A percentile compares a stretch with the other conserved stretches of the same genome.
These are phyloP conservation scores for Vitis amurensis DNA, from an alignment of 164 flowering plant genomes.

Conservation along the genomic window DNA sequence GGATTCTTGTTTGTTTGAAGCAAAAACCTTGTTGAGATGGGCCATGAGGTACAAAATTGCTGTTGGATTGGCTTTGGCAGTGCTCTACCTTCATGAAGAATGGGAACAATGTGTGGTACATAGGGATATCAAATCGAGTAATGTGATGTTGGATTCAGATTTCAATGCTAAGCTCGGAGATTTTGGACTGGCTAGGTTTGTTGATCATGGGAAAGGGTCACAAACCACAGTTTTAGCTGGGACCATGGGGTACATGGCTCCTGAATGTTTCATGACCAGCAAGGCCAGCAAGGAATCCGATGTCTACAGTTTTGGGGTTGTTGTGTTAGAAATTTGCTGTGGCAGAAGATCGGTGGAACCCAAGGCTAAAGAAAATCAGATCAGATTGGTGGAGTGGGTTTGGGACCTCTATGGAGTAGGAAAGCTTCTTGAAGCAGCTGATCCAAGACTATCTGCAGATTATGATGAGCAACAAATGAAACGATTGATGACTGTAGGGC, in stretches of 20 bases:
- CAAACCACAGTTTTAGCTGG: constrained; percentile 16
- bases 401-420: background rate
- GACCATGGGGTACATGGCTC: constrained; percentile 35
- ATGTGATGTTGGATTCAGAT: too few relatives aligned
- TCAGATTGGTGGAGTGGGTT: too few relatives aligned
- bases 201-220: too few relatives aligned
- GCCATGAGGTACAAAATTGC: too few relatives aligned
- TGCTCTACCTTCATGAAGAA: too few relatives aligned
- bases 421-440: constrained; percentile 16
- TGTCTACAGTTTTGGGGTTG: constrained; percentile 31
- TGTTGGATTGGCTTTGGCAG: too few relatives aligned
- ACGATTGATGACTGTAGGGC: constrained; percentile 35
- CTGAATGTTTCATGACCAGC: constrained; percentile 18
- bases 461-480: constrained; percentile 22
- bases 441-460: constrained; percentile 12
- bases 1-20: too few relatives aligned
- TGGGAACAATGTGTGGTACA: too few relatives aligned
- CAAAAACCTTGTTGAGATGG: too few relatives aligned
- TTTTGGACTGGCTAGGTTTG: too few relatives aligned
- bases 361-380: background rate
- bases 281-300: constrained; percentile 28
- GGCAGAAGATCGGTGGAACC: constrained; percentile 15
- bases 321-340: constrained; percentile 21
- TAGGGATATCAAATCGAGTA: too few relatives aligned
- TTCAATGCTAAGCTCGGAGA: too few relatives aligned